Evolutionary conservation across 2,329 filamentous ascomycete species (phyloP), one percentile per base, ranked within the genome.

Genomic region (Penicillium corylophilum): DNA sequence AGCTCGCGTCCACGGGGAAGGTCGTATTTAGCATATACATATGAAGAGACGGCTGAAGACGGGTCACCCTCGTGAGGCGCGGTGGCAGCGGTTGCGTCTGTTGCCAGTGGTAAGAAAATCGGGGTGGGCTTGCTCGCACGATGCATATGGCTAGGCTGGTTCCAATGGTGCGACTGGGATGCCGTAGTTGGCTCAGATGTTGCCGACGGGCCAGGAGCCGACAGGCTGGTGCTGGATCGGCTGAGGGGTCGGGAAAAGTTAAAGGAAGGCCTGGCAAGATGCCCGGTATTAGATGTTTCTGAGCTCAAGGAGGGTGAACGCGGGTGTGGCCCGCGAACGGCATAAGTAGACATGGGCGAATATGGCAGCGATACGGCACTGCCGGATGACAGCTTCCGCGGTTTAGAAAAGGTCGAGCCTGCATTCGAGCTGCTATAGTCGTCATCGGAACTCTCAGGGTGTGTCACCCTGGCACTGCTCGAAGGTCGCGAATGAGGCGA

Each of bases 201-300:
- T 3, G 59, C 59, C 5, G 61, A 57, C 3, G 64, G 57, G n/a
- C 65, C 62, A 2, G 69, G 63, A 3, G 69, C 66, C 2, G 71
- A 73, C 6, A 73, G 57, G 46, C 59, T 72, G 9, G 71, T 74
- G 54, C 70, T 73, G 2, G 72, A 74, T 12, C 82, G 66, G 70
- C 93, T 96, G 54, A 95, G 74, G 0, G 94, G 94, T 39, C 94
- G 83, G 0, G 94, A 97, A 70, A 97, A 97, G 72, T 99, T 97
- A 74, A 95, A 93, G 0, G 88, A 84, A 1, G 90, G 88, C 15
- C 87, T 82, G 12, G 86, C 84, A 31, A 91, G 72, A 26, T 77
- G 73, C 29, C 82, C 79, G 43, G 74, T 80, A 40, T 81, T 80
- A 2, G 91, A 95, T 45, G 83, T 82, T 55, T 96, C 90, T 1